These are phyloP conservation scores for Auricularia heimuer DNA, from an alignment of 768 basidiomycete species.

Conservation along the genomic window DNA sequence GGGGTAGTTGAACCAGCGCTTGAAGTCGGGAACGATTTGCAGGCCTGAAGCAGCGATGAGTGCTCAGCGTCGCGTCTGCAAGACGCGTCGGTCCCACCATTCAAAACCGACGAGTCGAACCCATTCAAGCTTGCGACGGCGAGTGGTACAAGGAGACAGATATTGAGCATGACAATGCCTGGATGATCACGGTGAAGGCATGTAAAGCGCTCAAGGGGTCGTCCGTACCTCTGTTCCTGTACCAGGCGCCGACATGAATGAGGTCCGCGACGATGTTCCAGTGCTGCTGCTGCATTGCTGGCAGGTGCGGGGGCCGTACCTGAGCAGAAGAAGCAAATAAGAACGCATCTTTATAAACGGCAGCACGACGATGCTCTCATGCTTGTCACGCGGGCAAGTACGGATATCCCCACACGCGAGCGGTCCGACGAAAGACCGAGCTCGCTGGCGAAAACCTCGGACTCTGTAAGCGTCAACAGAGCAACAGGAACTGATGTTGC, in stretches of 20 bases:
- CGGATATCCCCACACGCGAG: too few relatives aligned
- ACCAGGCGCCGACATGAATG: conserved; percentile 51
- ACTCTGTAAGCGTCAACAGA: too few relatives aligned
- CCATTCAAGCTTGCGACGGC: conserved; percentile 59
- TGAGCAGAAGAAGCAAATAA: conserved; percentile 8
- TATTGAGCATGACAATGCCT: conserved; percentile 51
- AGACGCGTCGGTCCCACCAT: conserved; percentile 24
- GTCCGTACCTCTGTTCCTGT: conserved; percentile 45
- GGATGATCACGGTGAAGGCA: neutral
- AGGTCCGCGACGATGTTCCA: conserved; percentile 36
- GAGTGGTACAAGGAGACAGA: conserved; percentile 52
- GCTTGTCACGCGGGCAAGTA: too few relatives aligned
- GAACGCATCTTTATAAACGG: too few relatives aligned
- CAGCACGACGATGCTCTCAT: too few relatives aligned
- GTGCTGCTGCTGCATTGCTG: conserved; percentile 2
- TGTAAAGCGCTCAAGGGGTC: neutral
- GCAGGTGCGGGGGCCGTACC: neutral
- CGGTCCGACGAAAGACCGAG: too few relatives aligned
- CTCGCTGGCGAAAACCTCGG: too few relatives aligned
- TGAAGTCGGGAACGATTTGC: conserved; percentile 59
- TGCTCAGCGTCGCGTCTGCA: neutral
- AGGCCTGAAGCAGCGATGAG: conserved; percentile 33
- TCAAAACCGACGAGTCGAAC: conserved; percentile 57
- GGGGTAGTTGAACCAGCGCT: conserved; percentile 44
- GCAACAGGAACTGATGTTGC: too few relatives aligned